These are phyloP conservation scores for Platismatia glauca DNA, from an alignment of 495 filamentous ascomycete genomes.

Conservation along the genomic window DNA sequence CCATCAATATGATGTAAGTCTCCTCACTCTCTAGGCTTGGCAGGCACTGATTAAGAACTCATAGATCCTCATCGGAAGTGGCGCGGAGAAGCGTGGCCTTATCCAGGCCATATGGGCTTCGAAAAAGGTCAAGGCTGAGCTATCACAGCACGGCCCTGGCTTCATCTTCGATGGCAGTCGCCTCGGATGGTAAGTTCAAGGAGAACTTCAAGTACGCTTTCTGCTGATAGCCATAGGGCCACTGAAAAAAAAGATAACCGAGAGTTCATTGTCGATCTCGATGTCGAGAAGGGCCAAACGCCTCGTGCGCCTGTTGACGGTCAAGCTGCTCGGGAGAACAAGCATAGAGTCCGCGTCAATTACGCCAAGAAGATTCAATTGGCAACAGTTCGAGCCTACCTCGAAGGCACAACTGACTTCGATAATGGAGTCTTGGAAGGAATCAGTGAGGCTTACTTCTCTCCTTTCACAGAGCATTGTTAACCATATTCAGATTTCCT, in stretches of 20 bases:
- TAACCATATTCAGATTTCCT: slow-evolving; percentile 53
- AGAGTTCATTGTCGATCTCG: slow-evolving; percentile 54
- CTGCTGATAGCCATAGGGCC: slow-evolving; percentile 22
- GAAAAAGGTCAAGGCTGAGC: slow-evolving; percentile 40
- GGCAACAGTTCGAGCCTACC: slow-evolving; percentile 52
- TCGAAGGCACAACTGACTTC: slow-evolving; percentile 48
- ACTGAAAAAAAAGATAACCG: slow-evolving; percentile 27
- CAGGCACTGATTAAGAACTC: not conserved
- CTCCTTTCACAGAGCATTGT: not conserved
- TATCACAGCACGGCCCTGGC: slow-evolving; percentile 32
- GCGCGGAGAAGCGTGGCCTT: slow-evolving; percentile 50
- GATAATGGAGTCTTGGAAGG: slow-evolving; percentile 62
- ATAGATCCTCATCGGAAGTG: slow-evolving; percentile 55
- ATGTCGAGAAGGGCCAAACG: slow-evolving; percentile 41
- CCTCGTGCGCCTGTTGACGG: no score
- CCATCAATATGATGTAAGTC: slow-evolving; percentile 81
- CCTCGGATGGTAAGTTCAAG: slow-evolving; percentile 62
- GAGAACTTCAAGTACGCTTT: slow-evolving; percentile 25
- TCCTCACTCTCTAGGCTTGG: not conserved
- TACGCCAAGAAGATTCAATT: slow-evolving; percentile 52
- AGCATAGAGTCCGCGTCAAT: slow-evolving; percentile 48
- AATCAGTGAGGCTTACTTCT: slow-evolving; percentile 47
- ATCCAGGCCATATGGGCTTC: slow-evolving; percentile 69
- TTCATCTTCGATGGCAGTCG: slow-evolving; percentile 74
- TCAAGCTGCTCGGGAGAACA: slow-evolving; percentile 38